Evolutionary conservation across 768 basidiomycete genomes (phyloP).

Genomic region (Nidularia pulvinata): DNA sequence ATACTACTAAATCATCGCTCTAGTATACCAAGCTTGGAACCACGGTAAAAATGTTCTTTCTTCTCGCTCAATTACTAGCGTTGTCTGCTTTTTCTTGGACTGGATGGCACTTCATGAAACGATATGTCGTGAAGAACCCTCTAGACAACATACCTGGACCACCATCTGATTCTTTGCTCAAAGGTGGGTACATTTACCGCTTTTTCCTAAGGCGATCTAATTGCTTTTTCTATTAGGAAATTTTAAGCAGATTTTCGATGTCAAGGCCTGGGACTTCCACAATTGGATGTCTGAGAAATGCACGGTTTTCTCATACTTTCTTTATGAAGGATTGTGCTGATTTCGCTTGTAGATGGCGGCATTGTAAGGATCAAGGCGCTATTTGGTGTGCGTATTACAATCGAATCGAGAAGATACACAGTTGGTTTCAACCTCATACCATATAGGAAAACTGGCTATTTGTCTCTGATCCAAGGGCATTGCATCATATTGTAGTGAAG

Average conservation of each 20-base stretch:
- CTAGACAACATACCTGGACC: neutral
- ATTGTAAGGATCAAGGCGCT: slow-evolving; percentile 12
- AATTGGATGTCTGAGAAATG: slow-evolving; percentile 7
- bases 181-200: neutral
- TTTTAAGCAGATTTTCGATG: slow-evolving; percentile 8
- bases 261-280: slow-evolving; percentile 12
- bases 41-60: too few species aligned
- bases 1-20: too few species aligned
- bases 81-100: neutral
- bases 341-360: slow-evolving; percentile 8
- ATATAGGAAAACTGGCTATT: slow-evolving; percentile 22
- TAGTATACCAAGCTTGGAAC: too few species aligned
- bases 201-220: neutral
- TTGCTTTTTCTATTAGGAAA: slow-evolving; percentile 6
- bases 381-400: slow-evolving; percentile 8
- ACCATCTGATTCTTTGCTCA: neutral
- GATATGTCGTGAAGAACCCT: neutral
- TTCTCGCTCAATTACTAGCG: neutral
- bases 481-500: slow-evolving; percentile 34
- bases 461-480: slow-evolving; percentile 31
- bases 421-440: neutral
- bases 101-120: neutral
- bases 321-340: neutral
- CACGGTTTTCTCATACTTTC: neutral
- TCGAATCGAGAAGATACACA: neutral